Evolutionary conservation across 73 alveolate species (phyloP), one percentile per base, ranked within the genome.

Genomic region (Blepharisma stoltei): DNA sequence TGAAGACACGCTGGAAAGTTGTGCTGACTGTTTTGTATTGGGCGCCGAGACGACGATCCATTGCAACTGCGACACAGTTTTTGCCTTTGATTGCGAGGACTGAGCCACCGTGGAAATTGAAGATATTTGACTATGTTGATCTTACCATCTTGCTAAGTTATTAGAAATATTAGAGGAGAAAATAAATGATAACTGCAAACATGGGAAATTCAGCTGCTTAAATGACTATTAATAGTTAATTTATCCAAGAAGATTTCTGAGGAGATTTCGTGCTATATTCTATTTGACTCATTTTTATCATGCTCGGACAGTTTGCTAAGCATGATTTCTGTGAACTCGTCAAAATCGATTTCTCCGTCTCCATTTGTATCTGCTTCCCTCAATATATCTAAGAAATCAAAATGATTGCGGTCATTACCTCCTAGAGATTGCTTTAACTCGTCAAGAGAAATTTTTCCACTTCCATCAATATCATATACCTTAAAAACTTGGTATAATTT

Each of bases 21-120:
- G 95, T 89, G 25, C 94, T 92, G 71, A 93, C 83, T 9, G 98
- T 93, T 82, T 79, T 70, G 78, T 89, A 82, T 85, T 92, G 89
- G 14, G 92, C 81, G 50, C 98, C 95, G n/a, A 95, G 85, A 79
- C 99, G 83, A 44, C 97, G 93, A 83, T 95, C 99, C n/a, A 95
- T 81, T 25, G 97, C 99, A 27, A 95, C 83, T 20, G 98, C 98
- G 21, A 93, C 97, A 54, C 99, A 95, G 86, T 95, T 93, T 78
- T 95, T 91, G 46, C 99, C 99, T 54, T 93, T 86, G 97, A 95
- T 91, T 27, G 97, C 99, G 20, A 95, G 91, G 86, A 95, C 88
- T 49, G 97, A 88, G 76, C 93, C 93, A 46, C 99, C 99, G 83
- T 95, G 93, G 92, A 92, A 95, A 65, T 71, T 71, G 76, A 84